Conservation (phyloP, 2,329 filamentous ascomycete genomes). For the Cylindrodendrum hubeiense region DNA sequence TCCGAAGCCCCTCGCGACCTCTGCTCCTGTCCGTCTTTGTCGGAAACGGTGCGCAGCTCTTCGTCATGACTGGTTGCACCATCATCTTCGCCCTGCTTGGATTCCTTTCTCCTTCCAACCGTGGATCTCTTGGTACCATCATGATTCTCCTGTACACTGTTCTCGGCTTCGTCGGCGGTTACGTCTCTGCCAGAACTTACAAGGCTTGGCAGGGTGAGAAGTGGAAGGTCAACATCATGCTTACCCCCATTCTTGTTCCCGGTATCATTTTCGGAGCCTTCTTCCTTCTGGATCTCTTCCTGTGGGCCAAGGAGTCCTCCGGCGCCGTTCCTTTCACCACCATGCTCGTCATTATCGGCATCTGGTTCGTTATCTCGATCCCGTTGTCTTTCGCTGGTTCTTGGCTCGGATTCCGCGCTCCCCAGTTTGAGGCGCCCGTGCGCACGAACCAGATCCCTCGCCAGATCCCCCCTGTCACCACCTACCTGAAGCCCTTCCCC, state of each 20-base stretch:
- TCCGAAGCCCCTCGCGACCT: conserved; percentile 86
- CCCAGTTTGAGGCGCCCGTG: conserved; percentile 81
- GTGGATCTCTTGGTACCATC: conserved; percentile 91
- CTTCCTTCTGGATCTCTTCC: conserved; percentile 95
- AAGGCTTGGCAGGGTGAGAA: conserved; percentile 92
- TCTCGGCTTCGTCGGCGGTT: conserved; percentile 92
- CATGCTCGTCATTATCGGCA: conserved; percentile 92
- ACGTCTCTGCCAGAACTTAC: conserved; percentile 90
- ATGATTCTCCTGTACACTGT: conserved; percentile 94
- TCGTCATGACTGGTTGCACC: conserved; percentile 96
- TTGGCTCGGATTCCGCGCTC: conserved; percentile 90
- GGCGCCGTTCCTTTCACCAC: conserved; percentile 96
- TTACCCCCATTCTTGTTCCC: conserved; percentile 89
- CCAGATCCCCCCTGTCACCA: conserved; percentile 88
- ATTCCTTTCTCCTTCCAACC: conserved; percentile 95
- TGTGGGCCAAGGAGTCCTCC: conserved; percentile 93
- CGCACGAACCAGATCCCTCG: conserved; percentile 98
- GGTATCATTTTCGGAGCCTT: conserved; percentile 88
- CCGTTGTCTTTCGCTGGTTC: conserved; percentile 91
- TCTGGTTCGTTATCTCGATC: conserved; percentile 98
- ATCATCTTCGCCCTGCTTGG: conserved; percentile 94
- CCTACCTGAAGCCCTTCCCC: conserved; percentile 87
- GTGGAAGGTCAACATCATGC: conserved; percentile 93
- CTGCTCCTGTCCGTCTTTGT: conserved; percentile 88
- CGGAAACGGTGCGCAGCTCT: conserved; percentile 94